Percentiles rank a stretch among this genome's conserved stretches.
Conservation (phyloP, 306 rosid genomes). For the Fragaria vesca region DNA sequence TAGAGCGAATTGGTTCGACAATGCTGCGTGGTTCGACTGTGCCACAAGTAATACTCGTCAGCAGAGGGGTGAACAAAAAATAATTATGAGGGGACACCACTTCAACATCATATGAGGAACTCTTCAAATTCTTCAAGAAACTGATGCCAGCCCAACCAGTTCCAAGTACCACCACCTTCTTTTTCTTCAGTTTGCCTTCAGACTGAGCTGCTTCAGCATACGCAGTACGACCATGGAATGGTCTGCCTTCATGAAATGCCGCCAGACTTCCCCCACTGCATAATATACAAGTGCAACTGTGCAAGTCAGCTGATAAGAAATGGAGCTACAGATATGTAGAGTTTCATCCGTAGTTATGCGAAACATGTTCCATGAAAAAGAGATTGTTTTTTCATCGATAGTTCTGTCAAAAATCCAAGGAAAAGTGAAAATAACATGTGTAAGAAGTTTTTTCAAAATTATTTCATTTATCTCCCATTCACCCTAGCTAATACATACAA, state of each 20-base stretch:
- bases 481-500: background rate
- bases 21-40: conserved; percentile 74
- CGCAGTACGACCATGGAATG: conserved; percentile 15
- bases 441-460: background rate
- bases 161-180: conserved; percentile 81
- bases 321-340: background rate
- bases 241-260: conserved; percentile 37
- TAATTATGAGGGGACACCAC: conserved; percentile 83
- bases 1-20: conserved; percentile 68
- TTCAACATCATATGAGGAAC: conserved; percentile 56
- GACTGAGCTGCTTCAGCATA: conserved; percentile 28
- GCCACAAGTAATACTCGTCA: conserved; percentile 81
- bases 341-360: background rate
- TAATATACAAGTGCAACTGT: conserved; percentile 2
- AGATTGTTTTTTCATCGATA: background rate
- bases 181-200: conserved; percentile 29
- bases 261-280: conserved; percentile 71
- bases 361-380: background rate
- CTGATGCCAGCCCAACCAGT: conserved; percentile 87
- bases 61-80: conserved; percentile 80
- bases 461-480: background rate
- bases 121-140: conserved; percentile 62
- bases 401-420: background rate
- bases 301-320: background rate
- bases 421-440: background rate